phyloP scores from a whole-genome alignment of 2,329 filamentous ascomycete species.

The Cercospora sesami region DNA sequence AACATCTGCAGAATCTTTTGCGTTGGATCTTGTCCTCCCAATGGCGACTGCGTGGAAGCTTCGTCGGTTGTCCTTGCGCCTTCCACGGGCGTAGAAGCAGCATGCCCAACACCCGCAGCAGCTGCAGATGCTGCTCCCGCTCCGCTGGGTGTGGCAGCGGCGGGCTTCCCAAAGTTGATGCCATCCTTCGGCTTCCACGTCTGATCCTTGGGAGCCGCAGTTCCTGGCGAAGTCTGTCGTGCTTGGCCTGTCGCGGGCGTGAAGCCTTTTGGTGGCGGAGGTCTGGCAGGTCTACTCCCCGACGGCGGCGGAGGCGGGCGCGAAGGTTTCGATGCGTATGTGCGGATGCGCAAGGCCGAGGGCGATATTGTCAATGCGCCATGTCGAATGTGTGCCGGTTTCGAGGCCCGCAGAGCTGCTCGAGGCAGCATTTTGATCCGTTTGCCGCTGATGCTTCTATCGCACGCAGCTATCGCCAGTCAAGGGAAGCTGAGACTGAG shows the following conservation, averaged over 20 bases:
- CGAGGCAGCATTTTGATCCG: constrained; percentile 35
- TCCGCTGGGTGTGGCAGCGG: constrained; percentile 24
- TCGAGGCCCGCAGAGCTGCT: constrained; percentile 34
- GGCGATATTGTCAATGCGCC: constrained; percentile 17
- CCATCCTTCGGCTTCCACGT: constrained; percentile 45
- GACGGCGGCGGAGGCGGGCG: constrained; percentile 27
- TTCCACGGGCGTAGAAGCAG: constrained; percentile 33
- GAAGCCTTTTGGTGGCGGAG: constrained; percentile 26
- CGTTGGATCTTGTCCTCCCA: constrained; percentile 20
- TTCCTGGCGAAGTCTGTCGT: constrained; percentile 39
- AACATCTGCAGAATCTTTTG: constrained; percentile 32
- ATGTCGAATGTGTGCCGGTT: constrained; percentile 27
- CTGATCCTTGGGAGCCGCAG: constrained; percentile 39
- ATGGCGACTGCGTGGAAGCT: constrained; percentile 30
- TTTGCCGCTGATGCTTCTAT: neutral
- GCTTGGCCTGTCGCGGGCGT: constrained; percentile 26
- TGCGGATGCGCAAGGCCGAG: constrained; percentile 30
- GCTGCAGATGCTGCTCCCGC: constrained; percentile 24
- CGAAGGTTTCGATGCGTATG: constrained; percentile 22
- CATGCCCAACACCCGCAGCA: constrained; percentile 12
- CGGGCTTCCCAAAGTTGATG: constrained; percentile 41
- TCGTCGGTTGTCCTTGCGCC: constrained; percentile 41
- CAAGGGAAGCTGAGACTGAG: constrained; percentile 1
- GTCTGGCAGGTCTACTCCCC: constrained; percentile 20
- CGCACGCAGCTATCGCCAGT: neutral